A percentile compares a stretch with the other conserved stretches of the same genome.
Evolutionary conservation across 202 grass and related monocot species (phyloP).

Genomic region (Carex arenaria): DNA sequence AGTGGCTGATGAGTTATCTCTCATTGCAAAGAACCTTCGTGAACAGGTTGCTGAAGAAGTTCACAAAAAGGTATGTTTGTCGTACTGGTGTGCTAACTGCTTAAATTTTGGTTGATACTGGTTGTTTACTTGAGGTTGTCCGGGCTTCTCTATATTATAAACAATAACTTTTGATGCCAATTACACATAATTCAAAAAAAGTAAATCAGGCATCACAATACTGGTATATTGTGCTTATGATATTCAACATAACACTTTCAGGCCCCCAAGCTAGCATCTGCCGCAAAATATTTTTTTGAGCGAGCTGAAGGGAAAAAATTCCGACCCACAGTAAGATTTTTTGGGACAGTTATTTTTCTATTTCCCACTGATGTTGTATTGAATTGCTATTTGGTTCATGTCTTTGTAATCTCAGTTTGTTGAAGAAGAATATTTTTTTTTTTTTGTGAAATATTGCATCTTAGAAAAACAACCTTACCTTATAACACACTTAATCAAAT

Average conservation of each 20-base stretch:
- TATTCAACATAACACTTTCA: conserved; percentile 30
- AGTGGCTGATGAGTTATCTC: conserved; percentile 79
- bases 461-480: neutral
- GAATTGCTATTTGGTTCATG: neutral
- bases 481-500: neutral
- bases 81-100: neutral
- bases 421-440: neutral
- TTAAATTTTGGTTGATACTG: neutral
- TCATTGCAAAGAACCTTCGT: conserved; percentile 75
- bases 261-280: conserved; percentile 93
- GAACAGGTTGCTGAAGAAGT: conserved; percentile 87
- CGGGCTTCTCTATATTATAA: neutral
- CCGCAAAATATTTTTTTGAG: conserved; percentile 93
- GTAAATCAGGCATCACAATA: neutral
- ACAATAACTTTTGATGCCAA: neutral
- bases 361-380: neutral
- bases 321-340: conserved; percentile 73
- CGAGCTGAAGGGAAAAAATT: conserved; percentile 96
- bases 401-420: neutral
- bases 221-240: neutral
- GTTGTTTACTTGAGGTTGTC: neutral
- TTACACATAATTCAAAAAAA: neutral
- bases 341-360: neutral
- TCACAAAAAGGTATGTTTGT: conserved; percentile 14
- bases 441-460: neutral